Evolutionary conservation across 1,284 basidiomycete species (phyloP).

Genomic region (Caloboletus inedulis): DNA sequence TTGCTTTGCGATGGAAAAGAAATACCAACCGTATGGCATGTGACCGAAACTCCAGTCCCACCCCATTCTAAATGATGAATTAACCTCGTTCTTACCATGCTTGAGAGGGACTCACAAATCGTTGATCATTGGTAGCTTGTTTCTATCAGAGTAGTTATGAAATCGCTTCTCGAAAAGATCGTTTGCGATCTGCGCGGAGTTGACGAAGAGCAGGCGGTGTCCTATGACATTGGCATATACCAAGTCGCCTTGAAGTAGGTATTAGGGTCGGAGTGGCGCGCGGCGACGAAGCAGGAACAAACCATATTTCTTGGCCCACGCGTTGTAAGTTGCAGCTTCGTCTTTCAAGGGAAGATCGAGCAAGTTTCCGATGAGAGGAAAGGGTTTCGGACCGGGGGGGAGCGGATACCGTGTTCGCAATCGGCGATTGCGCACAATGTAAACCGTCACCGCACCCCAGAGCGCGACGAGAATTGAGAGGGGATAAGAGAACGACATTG

Average conservation of each 20-base stretch:
- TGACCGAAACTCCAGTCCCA: slow-evolving; percentile 52
- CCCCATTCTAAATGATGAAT: slow-evolving; percentile 39
- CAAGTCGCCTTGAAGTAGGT: slow-evolving; percentile 24
- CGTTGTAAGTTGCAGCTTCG: slow-evolving; percentile 32
- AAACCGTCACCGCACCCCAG: slow-evolving; percentile 23
- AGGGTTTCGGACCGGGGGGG: slow-evolving; percentile 33
- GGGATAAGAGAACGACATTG: slow-evolving; percentile 21
- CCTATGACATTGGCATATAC: slow-evolving; percentile 32
- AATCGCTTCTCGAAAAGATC: slow-evolving; percentile 38
- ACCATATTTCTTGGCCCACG: slow-evolving; percentile 35
- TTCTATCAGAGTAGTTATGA: slow-evolving; percentile 33
- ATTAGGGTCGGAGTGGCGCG: background rate
- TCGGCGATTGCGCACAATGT: slow-evolving; percentile 16
- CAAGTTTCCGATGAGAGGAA: slow-evolving; percentile 36
- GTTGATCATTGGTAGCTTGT: slow-evolving; percentile 31
- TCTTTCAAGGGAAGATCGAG: slow-evolving; percentile 28
- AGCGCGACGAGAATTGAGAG: slow-evolving; percentile 24
- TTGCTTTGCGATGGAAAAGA: background rate
- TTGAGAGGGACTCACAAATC: slow-evolving; percentile 25
- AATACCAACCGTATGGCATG: slow-evolving; percentile 44
- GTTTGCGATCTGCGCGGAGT: slow-evolving; percentile 33
- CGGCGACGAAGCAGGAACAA: background rate
- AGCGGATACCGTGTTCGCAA: slow-evolving; percentile 12
- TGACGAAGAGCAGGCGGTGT: slow-evolving; percentile 31
- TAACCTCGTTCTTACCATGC: background rate